phyloP scores from a whole-genome alignment of 164 flowering plant species.

The Kingdonia uniflora region DNA sequence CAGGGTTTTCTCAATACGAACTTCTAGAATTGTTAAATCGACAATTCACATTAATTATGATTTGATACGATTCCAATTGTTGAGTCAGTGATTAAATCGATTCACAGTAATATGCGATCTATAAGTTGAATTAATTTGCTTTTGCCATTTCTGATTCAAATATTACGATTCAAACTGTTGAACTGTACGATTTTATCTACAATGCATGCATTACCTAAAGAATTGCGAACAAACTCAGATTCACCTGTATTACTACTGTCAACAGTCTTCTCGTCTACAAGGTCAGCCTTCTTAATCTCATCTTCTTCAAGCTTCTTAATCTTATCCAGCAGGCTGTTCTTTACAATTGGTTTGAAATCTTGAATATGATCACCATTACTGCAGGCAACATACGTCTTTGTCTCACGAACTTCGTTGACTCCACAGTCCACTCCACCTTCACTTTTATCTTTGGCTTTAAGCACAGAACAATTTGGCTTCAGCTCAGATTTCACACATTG shows the following conservation, averaged over 20 bases:
- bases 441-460: conserved; percentile 2
- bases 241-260: conserved; percentile 3
- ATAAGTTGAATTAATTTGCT: too few species aligned
- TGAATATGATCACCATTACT: conserved; percentile 5
- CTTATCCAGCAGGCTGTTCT: conserved; percentile 1
- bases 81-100: too few species aligned
- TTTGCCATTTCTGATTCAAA: too few species aligned
- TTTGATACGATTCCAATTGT: too few species aligned
- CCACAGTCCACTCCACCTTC: conserved; percentile 7
- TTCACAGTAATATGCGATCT: too few species aligned
- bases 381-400: conserved; percentile 6
- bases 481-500: conserved; percentile 18
- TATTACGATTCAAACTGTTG: too few species aligned
- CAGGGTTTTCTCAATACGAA: too few species aligned
- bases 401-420: conserved; percentile 4
- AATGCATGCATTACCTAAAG: conserved; percentile 8
- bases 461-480: conserved; percentile 5
- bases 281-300: conserved; percentile 10
- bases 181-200: too few species aligned
- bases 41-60: too few species aligned
- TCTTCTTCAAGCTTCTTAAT: too few species aligned
- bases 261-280: conserved; percentile 4
- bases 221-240: background rate
- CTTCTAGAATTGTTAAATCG: too few species aligned
- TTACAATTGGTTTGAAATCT: conserved; percentile 1